Base-by-base conservation (phyloP, 1,284 basidiomycete genomes). In the Laetiporus sulphureus region DNA sequence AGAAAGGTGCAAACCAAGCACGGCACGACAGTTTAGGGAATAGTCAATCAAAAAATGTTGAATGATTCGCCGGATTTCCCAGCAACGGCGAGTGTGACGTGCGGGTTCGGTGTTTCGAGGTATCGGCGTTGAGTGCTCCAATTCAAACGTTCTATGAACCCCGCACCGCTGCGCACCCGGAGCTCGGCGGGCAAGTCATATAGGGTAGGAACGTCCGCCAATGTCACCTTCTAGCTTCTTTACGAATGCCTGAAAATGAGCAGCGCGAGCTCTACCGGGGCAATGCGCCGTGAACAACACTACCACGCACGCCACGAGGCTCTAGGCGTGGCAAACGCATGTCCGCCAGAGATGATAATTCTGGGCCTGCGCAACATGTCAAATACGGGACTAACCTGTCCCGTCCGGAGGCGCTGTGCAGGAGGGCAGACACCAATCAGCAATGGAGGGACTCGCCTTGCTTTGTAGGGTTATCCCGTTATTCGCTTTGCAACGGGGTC, bases 261-360 rank as follows among this genome's bases (percentile, higher is more conserved):
- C 18, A 23, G 39, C 33, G 24, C 13, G 8, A 36, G 31, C 21
- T 36, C 29, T 30, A 32, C 27, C 29, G 7, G 38, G 30, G 5
- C 15, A 19, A 21, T 22, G 38, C 5, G 38, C 38, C 20, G 24
- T 38, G 27, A 8, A 38, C 42, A 41, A 40, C 41, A 36, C 37
- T 51, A 50, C 45, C 54, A 50, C 54, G 54, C 51, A 44, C 38
- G 40, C 46, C 54, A 56, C 52, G 54, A 56, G 54, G 54, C 52
- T 37, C 22, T 38, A 31, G 42, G 52, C 54, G 48, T 56, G 54
- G 47, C 43, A 33, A 42, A 44, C 54, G 50, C 54, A 52, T 56
- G 54, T 53, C n/a, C 21, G 36, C 39, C 41, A 46, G 44, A 46
- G 40, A 33, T 45, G 46, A 39, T 41, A 45, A 46, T 44, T 51